Evolutionary conservation across 352 stramenopile genomes (phyloP), one percentile per base, ranked within the genome.

Genomic region (Pythium insidiosum): DNA sequence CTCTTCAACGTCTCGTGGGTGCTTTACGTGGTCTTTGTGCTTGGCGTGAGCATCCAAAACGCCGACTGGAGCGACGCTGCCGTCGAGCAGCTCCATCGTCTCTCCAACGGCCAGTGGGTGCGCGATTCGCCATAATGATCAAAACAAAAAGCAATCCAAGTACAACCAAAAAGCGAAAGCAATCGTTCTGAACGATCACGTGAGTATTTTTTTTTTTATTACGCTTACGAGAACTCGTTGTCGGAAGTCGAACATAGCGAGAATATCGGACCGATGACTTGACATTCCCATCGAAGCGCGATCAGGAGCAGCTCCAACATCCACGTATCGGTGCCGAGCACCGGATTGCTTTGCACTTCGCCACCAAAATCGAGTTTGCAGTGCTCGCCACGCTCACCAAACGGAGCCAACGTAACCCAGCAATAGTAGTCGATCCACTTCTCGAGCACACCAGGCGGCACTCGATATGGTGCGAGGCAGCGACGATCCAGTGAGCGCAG

Each of bases 1-100:
- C 68, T 83, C 43, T 97, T 97, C 61, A 90, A 90, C 51, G 29
- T 76, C 33, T 61, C 60, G 29, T 90, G 78, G 78, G 62, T 95
- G 12, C 42, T 89, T 34, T 94, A 93, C 56, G 61, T 94, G 4
- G 56, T 86, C 9, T 96, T 95, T 26, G 71, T 85, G 40, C 45
- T 90, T 13, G 58, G 61, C 37, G 56, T 83, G 33, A 67, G 67
- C 21, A 75, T 86, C 44, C 66, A 64, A 38, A 78, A 63, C 41
- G 61, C 67, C 10, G 66, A 86, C 38, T 78, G 70, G 73, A 49
- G 61, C 7, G 45, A 72, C 22, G 34, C 50, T 26, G 55, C 62
- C 4, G 50, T 74, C 5, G 46, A 78, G 28, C 56, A 53, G 10
- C 43, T 82, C n/a, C 44, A 80, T 37, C 44, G 51, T 23, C 12